These are phyloP conservation scores for Onygenales sp. DNA, from an alignment of 2,329 filamentous ascomycete species.

Conservation along the genomic window DNA sequence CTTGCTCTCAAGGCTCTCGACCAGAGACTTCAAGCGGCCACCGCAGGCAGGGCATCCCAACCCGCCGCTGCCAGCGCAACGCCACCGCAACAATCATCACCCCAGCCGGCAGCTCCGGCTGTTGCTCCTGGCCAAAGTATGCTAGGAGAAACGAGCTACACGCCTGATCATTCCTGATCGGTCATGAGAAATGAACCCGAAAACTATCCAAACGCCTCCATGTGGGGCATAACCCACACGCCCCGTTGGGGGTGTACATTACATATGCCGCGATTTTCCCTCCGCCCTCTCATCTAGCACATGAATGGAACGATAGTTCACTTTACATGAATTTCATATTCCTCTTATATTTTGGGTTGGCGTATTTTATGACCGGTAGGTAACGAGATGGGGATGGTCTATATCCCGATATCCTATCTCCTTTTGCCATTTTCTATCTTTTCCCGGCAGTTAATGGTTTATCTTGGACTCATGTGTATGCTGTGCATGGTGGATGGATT, in stretches of 20 bases:
- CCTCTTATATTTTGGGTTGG: background rate
- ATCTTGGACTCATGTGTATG: no score
- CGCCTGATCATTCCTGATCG: conserved; percentile 47
- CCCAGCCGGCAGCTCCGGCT: conserved; percentile 46
- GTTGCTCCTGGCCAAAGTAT: conserved; percentile 46
- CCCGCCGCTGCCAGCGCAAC: conserved; percentile 23
- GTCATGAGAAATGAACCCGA: background rate
- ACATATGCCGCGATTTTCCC: background rate
- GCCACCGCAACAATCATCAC: conserved; percentile 28
- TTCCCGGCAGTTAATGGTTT: background rate
- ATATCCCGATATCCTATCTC: background rate
- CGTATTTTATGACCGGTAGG: background rate
- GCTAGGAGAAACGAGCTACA: conserved; percentile 62
- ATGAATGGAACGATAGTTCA: background rate
- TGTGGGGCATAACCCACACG: no score
- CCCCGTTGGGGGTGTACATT: no score
- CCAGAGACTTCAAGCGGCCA: conserved; percentile 80
- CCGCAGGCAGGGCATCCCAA: conserved; percentile 41
- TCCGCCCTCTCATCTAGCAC: background rate
- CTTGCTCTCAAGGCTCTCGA: conserved; percentile 86
- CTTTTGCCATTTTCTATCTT: background rate
- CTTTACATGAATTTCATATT: background rate
- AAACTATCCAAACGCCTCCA: background rate
- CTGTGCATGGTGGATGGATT: no score
- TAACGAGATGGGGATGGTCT: background rate